Percentiles rank a stretch among this genome's conserved stretches.
Evolutionary conservation across 257 asterid species (phyloP).

Genomic region (Linderniella brevidens): DNA sequence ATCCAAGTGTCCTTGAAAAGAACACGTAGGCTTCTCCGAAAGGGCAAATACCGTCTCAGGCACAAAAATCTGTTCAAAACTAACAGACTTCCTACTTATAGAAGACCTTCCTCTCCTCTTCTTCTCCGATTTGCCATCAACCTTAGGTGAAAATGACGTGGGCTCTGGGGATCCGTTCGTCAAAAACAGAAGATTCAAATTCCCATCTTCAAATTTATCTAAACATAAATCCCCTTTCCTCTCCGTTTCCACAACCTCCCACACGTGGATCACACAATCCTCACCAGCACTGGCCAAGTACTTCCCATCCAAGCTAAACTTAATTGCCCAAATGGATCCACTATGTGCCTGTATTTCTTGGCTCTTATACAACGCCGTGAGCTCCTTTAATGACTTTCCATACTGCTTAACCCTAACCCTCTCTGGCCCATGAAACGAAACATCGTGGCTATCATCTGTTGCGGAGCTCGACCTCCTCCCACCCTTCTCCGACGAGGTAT

Average conservation of each 20-base stretch:
- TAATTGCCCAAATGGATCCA: conserved; percentile 93
- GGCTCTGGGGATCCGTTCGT: conserved; percentile 83
- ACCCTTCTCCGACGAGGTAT: conserved; percentile 90
- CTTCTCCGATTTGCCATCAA: conserved; percentile 60
- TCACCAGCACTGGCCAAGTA: conserved; percentile 99
- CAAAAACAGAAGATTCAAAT: conserved; percentile 49
- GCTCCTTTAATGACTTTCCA: conserved; percentile 82
- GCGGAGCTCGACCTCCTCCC: conserved; percentile 98
- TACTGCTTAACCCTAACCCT: conserved; percentile 72
- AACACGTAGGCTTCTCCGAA: conserved; percentile 67
- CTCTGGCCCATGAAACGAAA: conserved; percentile 74
- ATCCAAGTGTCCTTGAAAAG: conserved; percentile 75
- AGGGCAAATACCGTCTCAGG: conserved; percentile 76
- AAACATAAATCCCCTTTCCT: conserved; percentile 65
- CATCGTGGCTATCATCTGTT: conserved; percentile 94
- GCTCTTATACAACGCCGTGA: conserved; percentile 67
- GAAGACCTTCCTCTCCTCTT: conserved; percentile 82
- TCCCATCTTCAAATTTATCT: conserved; percentile 76
- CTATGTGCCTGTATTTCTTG: conserved; percentile 90
- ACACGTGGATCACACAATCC: conserved; percentile 86
- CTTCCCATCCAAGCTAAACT: conserved; percentile 91
- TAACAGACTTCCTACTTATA: conserved; percentile 62
- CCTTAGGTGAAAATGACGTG: conserved; percentile 46
- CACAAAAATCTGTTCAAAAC: conserved; percentile 66
- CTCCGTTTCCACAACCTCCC: conserved; percentile 79